Evolutionary conservation across 352 stramenopile genomes (phyloP).

Genomic region (Achlya hypogyna): DNA sequence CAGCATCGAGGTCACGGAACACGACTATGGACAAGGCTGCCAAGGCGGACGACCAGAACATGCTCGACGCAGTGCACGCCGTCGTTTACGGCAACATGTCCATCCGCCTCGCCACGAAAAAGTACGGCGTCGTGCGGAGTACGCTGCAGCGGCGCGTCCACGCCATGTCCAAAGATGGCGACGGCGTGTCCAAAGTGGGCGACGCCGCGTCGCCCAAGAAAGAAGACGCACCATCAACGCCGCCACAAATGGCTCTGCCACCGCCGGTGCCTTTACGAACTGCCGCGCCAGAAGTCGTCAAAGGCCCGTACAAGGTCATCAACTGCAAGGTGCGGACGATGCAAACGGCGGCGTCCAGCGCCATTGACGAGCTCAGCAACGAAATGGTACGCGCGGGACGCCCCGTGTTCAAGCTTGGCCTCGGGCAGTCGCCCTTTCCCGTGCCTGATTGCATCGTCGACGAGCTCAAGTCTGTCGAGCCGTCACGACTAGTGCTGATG

Average conservation of each 20-base stretch:
- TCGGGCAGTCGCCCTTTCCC: slow-evolving; percentile 81
- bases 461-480: slow-evolving; percentile 54
- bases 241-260: not conserved
- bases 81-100: slow-evolving; percentile 34
- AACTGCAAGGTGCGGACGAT: slow-evolving; percentile 84
- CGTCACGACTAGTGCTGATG: too few species aligned
- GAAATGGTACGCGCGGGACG: slow-evolving; percentile 73
- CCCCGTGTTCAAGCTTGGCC: slow-evolving; percentile 74
- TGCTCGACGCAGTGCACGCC: slow-evolving; percentile 9
- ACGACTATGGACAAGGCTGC: not conserved
- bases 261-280: too few species aligned
- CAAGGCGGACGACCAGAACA: slow-evolving; percentile 15
- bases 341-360: slow-evolving; percentile 63
- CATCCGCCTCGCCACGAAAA: slow-evolving; percentile 59
- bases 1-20: not conserved
- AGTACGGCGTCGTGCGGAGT: slow-evolving; percentile 54
- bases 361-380: slow-evolving; percentile 79
- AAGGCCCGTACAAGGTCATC: slow-evolving; percentile 69
- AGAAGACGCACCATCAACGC: not conserved
- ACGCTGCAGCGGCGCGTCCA: slow-evolving; percentile 50
- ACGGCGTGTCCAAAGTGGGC: not conserved
- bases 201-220: not conserved
- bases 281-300: not conserved
- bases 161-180: slow-evolving; percentile 7
- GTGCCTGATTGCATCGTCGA: slow-evolving; percentile 82